These are phyloP conservation scores for Aspergillus ruber DNA, from an alignment of 2,329 filamentous ascomycete species.

Conservation along the genomic window DNA sequence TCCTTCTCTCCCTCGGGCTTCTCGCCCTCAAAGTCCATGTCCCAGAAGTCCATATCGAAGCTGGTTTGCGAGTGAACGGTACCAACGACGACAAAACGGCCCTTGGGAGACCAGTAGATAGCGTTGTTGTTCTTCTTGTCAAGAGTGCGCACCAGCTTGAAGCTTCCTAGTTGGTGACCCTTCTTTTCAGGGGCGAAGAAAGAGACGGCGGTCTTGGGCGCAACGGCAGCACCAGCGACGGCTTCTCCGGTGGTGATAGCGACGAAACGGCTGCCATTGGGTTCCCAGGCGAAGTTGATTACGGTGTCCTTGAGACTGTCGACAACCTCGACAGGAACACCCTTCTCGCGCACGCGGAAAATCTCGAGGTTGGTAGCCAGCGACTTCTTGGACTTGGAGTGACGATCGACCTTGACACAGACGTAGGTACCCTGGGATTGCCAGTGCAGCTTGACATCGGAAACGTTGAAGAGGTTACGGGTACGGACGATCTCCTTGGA, in stretches of 20 bases:
- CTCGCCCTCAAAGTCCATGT: conserved; percentile 96
- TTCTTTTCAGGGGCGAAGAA: conserved; percentile 99
- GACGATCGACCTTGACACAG: conserved; percentile 96
- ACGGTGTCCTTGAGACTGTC: conserved; percentile 97
- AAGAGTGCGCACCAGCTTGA: conserved; percentile 88
- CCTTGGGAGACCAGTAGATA: conserved; percentile 97
- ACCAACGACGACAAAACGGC: conserved; percentile 89
- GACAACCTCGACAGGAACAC: conserved; percentile 94
- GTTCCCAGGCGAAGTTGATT: conserved; percentile 99
- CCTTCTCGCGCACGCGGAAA: conserved; percentile 95
- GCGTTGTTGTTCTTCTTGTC: conserved; percentile 99
- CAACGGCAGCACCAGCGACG: conserved; percentile 67
- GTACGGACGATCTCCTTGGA: conserved; percentile 91
- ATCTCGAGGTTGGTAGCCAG: conserved; percentile 96
- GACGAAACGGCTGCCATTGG: conserved; percentile 94
- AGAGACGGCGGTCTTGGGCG: conserved; percentile 86
- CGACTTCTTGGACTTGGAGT: conserved; percentile 99
- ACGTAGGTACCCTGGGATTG: conserved; percentile 91
- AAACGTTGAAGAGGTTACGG: conserved; percentile 95
- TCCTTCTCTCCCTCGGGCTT: conserved; percentile 91
- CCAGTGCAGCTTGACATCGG: conserved; percentile 97
- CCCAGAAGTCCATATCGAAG: conserved; percentile 95
- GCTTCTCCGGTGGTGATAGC: conserved; percentile 92
- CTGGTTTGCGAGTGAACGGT: conserved; percentile 89
- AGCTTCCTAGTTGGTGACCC: conserved; percentile 74